Base-by-base conservation (phyloP, 1,284 basidiomycete species). In the Ustilago lituana region DNA sequence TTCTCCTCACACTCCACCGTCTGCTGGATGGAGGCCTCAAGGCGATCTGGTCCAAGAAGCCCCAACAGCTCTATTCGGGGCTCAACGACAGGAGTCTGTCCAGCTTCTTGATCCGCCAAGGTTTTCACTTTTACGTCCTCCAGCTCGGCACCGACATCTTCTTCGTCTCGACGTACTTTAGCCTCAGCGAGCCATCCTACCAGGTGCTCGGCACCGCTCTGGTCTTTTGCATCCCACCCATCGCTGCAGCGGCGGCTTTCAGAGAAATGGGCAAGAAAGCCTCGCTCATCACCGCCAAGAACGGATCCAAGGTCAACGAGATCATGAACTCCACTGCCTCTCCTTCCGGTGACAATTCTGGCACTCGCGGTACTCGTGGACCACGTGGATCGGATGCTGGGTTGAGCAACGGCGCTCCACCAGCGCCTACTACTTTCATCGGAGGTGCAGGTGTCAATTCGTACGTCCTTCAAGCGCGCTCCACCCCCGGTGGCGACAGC, bases 251-350 rank as follows among this genome's bases (percentile, higher is more conserved):
- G 0, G 41, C 60, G 0, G 69, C 64, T 0, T 73, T 73, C 49
- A 49, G 69, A 8, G 60, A 68, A 17, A 61, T 70, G 67, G 61
- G 61, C 26, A 57, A 57, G 43, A 61, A 64, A 31, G 61, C 67
- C 3, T 53, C 57, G 9, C 24, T 36, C 3, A 35, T 65, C 44
- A 39, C 48, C 15, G 29, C 22, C 9, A 44, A 43, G 27, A 38
- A 54, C 20, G 40, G 39, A 2, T 11, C 29, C 29, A 46, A 46
- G 41, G 44, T 69, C 36, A 59, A 69, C 49, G 66, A 69, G 46
- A 69, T 64, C 14, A 63, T 69, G 37, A 59, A 56, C 50, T 60
- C 57, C 7, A 48, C 31, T 53, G 33, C 32, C 49, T 40, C 53
- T 5, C 44, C 49, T 9, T 62, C 58, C 20, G 54, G 46, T n/a